Percentiles rank a stretch among this genome's conserved stretches.
phyloP scores from a whole-genome alignment of 1,284 basidiomycete species.

The Cutaneotrichosporon sp. region DNA sequence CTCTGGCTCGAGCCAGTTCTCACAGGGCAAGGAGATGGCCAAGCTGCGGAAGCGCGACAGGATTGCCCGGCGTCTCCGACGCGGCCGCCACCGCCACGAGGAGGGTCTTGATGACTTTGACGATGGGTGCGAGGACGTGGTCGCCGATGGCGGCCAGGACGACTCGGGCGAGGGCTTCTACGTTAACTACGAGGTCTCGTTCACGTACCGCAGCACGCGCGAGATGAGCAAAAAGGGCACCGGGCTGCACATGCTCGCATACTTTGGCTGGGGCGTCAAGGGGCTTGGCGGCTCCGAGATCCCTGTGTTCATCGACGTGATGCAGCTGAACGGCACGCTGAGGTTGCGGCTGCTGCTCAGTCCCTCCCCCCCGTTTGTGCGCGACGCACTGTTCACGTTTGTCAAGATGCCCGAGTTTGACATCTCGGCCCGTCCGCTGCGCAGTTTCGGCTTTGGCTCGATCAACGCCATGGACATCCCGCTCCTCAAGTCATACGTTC shows the following conservation, averaged over 20 bases:
- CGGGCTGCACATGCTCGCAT: conserved; percentile 49
- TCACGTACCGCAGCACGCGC: conserved; percentile 40
- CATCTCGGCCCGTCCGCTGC: conserved; percentile 52
- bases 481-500: conserved; percentile 48
- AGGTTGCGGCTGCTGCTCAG: conserved; percentile 47
- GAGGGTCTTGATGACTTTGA: neutral
- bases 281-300: conserved; percentile 49
- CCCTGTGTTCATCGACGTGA: conserved; percentile 48
- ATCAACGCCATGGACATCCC: conserved; percentile 54
- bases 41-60: conserved; percentile 9
- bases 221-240: conserved; percentile 37
- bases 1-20: neutral
- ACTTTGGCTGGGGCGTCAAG: conserved; percentile 51
- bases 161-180: conserved; percentile 46
- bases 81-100: neutral
- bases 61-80: neutral
- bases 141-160: conserved; percentile 11
- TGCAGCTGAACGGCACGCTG: conserved; percentile 40
- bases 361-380: conserved; percentile 52
- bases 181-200: conserved; percentile 53
- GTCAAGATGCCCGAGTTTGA: conserved; percentile 52
- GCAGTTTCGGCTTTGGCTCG: conserved; percentile 31
- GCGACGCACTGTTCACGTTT: conserved; percentile 48
- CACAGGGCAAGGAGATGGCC: conserved; percentile 2
- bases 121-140: neutral